Evolutionary conservation across 2,329 filamentous ascomycete genomes (phyloP).

Genomic region (Xylaria sp.): DNA sequence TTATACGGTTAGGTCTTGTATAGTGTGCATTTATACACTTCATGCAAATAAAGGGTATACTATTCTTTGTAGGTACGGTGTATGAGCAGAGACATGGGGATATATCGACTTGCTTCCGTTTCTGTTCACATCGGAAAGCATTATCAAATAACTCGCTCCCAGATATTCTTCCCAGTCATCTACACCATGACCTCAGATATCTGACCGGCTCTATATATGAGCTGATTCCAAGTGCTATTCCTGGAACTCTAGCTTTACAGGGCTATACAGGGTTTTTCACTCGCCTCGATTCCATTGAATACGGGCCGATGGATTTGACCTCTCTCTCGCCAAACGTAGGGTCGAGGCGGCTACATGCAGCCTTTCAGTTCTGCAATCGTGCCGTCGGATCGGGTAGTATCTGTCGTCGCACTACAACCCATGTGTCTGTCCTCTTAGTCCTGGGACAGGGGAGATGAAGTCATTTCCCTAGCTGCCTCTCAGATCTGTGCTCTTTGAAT

Average conservation of each 20-base stretch:
- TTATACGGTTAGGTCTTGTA: neutral
- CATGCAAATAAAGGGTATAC: too few species aligned
- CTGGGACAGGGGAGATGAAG: constrained; percentile 2
- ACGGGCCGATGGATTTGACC: neutral
- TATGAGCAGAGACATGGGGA: too few species aligned
- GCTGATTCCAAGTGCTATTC: neutral
- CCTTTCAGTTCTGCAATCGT: constrained; percentile 1
- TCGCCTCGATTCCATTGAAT: neutral
- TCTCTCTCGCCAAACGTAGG: neutral
- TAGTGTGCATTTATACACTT: too few species aligned
- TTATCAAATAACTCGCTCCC: neutral
- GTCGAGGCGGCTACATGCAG: constrained; percentile 13
- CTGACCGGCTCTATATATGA: neutral
- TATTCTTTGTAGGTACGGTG: too few species aligned
- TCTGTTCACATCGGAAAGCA: too few species aligned
- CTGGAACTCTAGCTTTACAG: neutral
- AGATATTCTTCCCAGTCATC: neutral
- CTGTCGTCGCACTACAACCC: constrained; percentile 15
- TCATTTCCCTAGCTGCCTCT: neutral
- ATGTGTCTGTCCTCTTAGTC: constrained; percentile 1
- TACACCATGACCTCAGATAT: neutral
- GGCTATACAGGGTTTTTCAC: neutral
- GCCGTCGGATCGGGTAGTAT: constrained; percentile 22
- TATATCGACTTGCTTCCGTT: too few species aligned
- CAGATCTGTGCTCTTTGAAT: neutral